Conservation (phyloP, 306 rosid genomes). For the Pachyrhizus erosus region DNA sequence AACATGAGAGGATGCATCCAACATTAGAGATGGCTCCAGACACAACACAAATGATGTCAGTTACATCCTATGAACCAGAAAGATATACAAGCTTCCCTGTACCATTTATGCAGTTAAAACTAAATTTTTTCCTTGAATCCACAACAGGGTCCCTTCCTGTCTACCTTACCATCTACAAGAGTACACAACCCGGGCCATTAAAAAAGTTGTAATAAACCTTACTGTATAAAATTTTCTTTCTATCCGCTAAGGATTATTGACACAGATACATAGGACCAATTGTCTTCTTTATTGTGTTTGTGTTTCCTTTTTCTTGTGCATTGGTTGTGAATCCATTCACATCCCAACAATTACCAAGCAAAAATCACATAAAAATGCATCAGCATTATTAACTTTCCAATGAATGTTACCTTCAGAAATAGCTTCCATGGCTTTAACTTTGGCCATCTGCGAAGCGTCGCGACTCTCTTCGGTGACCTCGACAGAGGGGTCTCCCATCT, state of each 20-base stretch:
- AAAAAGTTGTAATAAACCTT: not conserved
- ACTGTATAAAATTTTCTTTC: not conserved
- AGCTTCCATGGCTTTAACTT: conserved; percentile 77
- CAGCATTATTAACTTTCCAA: not conserved
- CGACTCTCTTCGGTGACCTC: conserved; percentile 87
- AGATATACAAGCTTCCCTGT: not conserved
- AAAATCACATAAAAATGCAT: not conserved
- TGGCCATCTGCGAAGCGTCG: conserved; percentile 75
- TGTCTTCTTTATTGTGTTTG: not conserved
- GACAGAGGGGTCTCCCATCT: conserved; percentile 82
- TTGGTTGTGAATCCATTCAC: not conserved
- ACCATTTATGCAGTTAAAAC: not conserved
- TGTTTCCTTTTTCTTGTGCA: not conserved
- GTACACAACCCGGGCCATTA: not conserved
- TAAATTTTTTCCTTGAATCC: not conserved
- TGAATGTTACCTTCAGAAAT: conserved; percentile 69
- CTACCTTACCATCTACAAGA: not conserved
- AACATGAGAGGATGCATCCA: not conserved
- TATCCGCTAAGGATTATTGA: not conserved
- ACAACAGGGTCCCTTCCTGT: not conserved
- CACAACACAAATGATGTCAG: not conserved
- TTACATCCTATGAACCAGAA: not conserved
- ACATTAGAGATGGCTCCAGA: not conserved
- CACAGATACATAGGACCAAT: not conserved
- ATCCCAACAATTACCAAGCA: conserved; percentile 4